Percentiles rank a stretch among this genome's conserved stretches.
phyloP scores from a whole-genome alignment of 345 rosid species.

The Physaria fendleri region DNA sequence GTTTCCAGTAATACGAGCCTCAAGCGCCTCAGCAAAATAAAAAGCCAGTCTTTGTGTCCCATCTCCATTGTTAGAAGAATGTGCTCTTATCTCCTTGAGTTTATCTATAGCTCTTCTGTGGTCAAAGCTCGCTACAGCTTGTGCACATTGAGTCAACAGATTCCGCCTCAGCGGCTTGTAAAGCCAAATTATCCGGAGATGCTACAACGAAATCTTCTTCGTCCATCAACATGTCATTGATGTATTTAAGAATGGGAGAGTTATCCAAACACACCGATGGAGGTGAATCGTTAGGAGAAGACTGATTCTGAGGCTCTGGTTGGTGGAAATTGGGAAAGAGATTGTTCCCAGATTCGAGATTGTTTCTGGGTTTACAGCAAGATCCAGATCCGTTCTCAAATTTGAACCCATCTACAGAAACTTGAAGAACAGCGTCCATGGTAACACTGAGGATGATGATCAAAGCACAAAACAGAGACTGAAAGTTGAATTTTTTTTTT shows the following conservation, averaged over 20 bases:
- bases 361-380: constrained; percentile 23
- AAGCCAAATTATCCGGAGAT: constrained; percentile 43
- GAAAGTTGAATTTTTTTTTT: background rate
- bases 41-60: constrained; percentile 75
- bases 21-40: constrained; percentile 71
- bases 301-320: background rate
- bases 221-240: too few species aligned
- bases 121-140: constrained; percentile 62
- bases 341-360: constrained; percentile 10
- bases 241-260: too few species aligned
- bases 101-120: constrained; percentile 60
- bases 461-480: background rate
- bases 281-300: constrained; percentile 13
- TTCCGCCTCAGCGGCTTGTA: constrained; percentile 62
- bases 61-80: constrained; percentile 62
- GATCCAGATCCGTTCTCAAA: constrained; percentile 25
- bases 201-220: constrained; percentile 48
- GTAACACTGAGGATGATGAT: background rate
- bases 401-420: constrained; percentile 12
- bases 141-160: constrained; percentile 68
- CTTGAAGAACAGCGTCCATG: constrained; percentile 28
- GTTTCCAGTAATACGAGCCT: constrained; percentile 69
- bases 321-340: background rate
- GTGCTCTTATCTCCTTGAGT: constrained; percentile 65
- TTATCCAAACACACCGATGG: constrained; percentile 10